Conservation (phyloP, 208 protist species). For the Trypanosomatidae sp. region DNA sequence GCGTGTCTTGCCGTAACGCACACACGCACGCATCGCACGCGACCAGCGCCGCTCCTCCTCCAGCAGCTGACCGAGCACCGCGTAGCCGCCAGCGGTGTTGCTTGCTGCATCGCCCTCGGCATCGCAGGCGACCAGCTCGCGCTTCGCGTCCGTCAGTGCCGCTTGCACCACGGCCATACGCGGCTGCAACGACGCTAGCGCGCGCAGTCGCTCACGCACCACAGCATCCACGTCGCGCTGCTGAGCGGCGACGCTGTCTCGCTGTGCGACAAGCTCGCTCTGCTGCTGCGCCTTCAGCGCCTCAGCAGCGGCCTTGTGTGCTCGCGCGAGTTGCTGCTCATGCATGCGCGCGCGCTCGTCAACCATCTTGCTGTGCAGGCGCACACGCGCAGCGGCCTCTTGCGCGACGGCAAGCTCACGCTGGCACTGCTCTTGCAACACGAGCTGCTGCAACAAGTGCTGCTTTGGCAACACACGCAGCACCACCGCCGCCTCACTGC, state of each 20-base stretch:
- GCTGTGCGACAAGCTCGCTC: slow-evolving; percentile 31
- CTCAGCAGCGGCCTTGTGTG: slow-evolving; percentile 22
- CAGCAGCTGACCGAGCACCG: slow-evolving; percentile 36
- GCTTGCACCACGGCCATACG: slow-evolving; percentile 16
- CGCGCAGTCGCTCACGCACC: slow-evolving; percentile 26
- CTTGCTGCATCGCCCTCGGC: no score
- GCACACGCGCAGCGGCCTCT: slow-evolving; percentile 19
- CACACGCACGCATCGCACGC: slow-evolving; percentile 33
- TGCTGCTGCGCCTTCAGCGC: slow-evolving; percentile 33
- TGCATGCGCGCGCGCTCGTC: slow-evolving; percentile 24
- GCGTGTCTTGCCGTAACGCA: slow-evolving; percentile 36
- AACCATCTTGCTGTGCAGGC: slow-evolving; percentile 23
- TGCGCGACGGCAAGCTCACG: slow-evolving; percentile 28
- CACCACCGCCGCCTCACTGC: slow-evolving; percentile 24
- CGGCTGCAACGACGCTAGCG: slow-evolving; percentile 39
- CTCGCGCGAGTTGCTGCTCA: slow-evolving; percentile 14
- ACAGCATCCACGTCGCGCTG: no score
- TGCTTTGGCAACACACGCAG: slow-evolving; percentile 43
- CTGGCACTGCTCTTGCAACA: slow-evolving; percentile 26
- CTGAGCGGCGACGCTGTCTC: slow-evolving; percentile 16
- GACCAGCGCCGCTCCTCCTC: slow-evolving; percentile 47
- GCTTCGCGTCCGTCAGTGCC: slow-evolving; percentile 31
- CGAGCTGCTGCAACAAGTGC: slow-evolving; percentile 35
- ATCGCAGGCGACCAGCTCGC: no score
- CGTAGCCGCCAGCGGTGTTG: slow-evolving; percentile 14